Conservation (phyloP, 2,329 filamentous ascomycete species). For the Neonectria faginata region DNA sequence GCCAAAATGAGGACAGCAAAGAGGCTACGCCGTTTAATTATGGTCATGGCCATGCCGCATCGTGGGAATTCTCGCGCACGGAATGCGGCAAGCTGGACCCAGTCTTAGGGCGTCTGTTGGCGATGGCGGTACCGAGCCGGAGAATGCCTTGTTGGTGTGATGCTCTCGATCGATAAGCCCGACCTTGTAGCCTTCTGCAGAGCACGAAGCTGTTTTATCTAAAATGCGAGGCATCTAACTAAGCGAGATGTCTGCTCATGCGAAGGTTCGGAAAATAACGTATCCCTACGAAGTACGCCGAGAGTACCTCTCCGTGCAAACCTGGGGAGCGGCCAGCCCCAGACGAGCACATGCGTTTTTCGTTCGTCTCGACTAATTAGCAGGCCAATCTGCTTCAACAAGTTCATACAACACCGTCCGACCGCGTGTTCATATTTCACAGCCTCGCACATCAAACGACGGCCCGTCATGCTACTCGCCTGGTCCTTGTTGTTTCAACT, state of each 20-base stretch:
- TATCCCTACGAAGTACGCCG: background rate
- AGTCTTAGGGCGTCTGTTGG: background rate
- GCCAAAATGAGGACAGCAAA: conserved; percentile 27
- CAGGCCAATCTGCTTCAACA: background rate
- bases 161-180: conserved; percentile 1
- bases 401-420: background rate
- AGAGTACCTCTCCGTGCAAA: background rate
- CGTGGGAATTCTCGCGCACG: background rate
- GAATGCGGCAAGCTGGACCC: background rate
- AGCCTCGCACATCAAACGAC: background rate
- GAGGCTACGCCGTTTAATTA: background rate
- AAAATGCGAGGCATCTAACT: background rate
- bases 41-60: conserved; percentile 5
- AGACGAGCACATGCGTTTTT: background rate
- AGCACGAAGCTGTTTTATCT: background rate
- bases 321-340: background rate
- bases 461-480: background rate
- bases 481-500: conserved; percentile 24
- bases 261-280: background rate
- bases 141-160: background rate
- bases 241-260: background rate
- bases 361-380: background rate
- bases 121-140: conserved; percentile 5
- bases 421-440: background rate
- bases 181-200: background rate